Base-by-base conservation (phyloP, 1,139 yeast species). In the Candida dubliniensis region DNA sequence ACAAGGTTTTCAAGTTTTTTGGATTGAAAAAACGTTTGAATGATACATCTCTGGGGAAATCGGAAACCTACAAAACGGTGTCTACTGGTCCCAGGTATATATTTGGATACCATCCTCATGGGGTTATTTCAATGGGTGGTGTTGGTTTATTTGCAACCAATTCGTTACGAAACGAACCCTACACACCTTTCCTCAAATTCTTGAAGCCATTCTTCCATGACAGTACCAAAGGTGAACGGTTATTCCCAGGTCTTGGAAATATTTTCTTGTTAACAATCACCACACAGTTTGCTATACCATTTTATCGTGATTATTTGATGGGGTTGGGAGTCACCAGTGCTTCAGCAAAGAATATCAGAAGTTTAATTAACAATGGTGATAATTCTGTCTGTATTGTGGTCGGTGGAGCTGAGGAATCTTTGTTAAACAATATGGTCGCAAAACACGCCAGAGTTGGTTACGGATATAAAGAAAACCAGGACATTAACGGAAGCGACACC, bases 91-190 rank as follows among this genome's bases (percentile, higher is more conserved):
- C 95, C 1, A 73, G 86, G 38, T 93, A 93, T 61, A 81, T 93
- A 1, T 91, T 93, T 64, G 96, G 97, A 0, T 87, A 89, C 59
- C 98, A 91, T 63, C 99, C 99, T 0, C 99, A 93, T 61, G 99
- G 99, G 0, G 91, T 93, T 9, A 90, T 91, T 25, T 89, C 96
- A 0, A 77, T 91, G 79, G 97, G 98, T 1, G 95, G 86, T 0
- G 82, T 93, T 63, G 96, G 96, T 4, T 84, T 84, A 0, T 74
- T 93, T 56, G 93, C 85, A 0, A 87, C 96, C 8, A 91, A 91
- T 53, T 95, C 91, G 10, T 51, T 74, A 29, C 53, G 77, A 33
- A 74, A 74, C 51, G 77, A 73, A 53, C 77, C 78, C 0, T 74
- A 59, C 48, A 62, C 64, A 46, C 73, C 77, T 3, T 70, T 73